Evolutionary conservation across 805 yeast genomes (phyloP).

Genomic region (Helenozyma rhizophorensis): DNA sequence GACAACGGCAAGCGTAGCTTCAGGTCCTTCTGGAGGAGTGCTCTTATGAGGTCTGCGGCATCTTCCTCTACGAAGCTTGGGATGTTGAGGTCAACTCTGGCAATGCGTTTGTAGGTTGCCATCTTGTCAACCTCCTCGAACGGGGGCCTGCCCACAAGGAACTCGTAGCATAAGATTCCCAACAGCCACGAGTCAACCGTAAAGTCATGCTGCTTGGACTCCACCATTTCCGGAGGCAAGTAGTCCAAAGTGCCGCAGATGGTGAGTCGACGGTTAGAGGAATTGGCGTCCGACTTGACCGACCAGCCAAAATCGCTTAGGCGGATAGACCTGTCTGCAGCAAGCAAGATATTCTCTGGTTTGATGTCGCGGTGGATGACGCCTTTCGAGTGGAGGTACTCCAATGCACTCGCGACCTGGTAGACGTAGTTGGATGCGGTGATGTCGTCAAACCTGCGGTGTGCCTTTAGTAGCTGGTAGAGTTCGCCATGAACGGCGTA

Average conservation of each 20-base stretch:
- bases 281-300: slow-evolving; percentile 40
- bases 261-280: slow-evolving; percentile 41
- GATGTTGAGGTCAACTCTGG: slow-evolving; percentile 67
- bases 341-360: slow-evolving; percentile 86
- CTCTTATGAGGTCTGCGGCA: slow-evolving; percentile 69
- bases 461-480: slow-evolving; percentile 64
- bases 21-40: slow-evolving; percentile 66
- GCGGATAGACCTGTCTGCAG: slow-evolving; percentile 71
- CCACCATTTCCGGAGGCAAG: slow-evolving; percentile 93
- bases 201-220: slow-evolving; percentile 70
- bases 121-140: slow-evolving; percentile 79
- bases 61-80: slow-evolving; percentile 68
- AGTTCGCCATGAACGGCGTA: slow-evolving; percentile 84
- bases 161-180: slow-evolving; percentile 82
- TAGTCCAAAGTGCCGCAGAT: slow-evolving; percentile 95
- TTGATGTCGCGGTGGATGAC: slow-evolving; percentile 91
- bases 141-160: slow-evolving; percentile 86
- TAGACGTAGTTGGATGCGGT: slow-evolving; percentile 74
- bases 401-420: slow-evolving; percentile 79
- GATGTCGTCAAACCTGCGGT: slow-evolving; percentile 65
- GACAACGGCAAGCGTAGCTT: slow-evolving; percentile 55
- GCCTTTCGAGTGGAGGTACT: slow-evolving; percentile 71
- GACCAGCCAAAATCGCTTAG: slow-evolving; percentile 97
- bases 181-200: slow-evolving; percentile 90
- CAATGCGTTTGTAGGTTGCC: slow-evolving; percentile 76